Evolutionary conservation across 2,329 filamentous ascomycete genomes (phyloP), one percentile per base, ranked within the genome.

Genomic region (Aspergillus latus): DNA sequence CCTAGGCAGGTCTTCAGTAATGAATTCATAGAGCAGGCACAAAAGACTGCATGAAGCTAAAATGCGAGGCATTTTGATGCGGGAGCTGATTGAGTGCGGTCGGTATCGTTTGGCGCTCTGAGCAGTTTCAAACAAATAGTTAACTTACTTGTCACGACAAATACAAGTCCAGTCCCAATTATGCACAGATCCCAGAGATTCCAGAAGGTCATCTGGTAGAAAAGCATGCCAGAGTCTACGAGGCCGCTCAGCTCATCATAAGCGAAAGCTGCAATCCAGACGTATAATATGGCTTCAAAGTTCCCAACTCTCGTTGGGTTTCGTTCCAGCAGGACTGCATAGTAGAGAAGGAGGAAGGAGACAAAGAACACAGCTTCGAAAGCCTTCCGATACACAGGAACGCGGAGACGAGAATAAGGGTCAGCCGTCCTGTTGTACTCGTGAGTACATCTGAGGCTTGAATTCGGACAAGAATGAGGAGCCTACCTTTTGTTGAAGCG

Each of bases 201-300:
- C 90, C 89, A 94, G 49, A 95, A 87, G 66, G 94, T 90, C 7
- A 88, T 86, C 4, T 88, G 84, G 67, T 95, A 95, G 66, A 96
- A 95, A 37, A 92, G 84, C 32, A 90, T 87, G 0, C 92, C 92
- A 0, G 92, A 91, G 75, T 97, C 91, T 51, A 86, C 82, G 76
- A 90, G 91, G 66, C 95, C 90, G 65, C 88, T 89, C 56, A 94
- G 78, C 73, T 92, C 92, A 64, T 96, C 92, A 67, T 94, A 95
- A 39, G 89, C 85, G 76, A 96, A 96, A 6, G 90, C 88, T 4
- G 86, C 86, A 64, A 96, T 88, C 89, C 91, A 96, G 49, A 96
- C 73, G 69, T 93, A 94, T 42, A 97, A 82, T 13, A 90, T 68
- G 1, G 88, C 75, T 70, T 97, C 92, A 15, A 86, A 77, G 0